Base-by-base conservation (phyloP, 2,329 filamentous ascomycete genomes). In the Exophiala mesophila region DNA sequence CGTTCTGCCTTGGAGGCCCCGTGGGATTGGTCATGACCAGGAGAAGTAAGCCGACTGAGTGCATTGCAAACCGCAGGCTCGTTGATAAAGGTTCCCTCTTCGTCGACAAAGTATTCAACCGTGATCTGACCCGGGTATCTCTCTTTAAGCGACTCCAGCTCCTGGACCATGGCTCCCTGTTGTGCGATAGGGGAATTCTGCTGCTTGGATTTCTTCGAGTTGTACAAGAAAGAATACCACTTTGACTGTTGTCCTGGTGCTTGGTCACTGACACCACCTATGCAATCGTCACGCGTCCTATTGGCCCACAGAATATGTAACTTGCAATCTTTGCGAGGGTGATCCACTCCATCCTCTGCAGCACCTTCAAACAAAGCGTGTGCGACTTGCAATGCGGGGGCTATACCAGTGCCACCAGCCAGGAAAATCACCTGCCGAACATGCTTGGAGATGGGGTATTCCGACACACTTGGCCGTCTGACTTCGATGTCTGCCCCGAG, bases 321-420 rank as follows among this genome's bases (percentile, higher is more conserved):
- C 30, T 58, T 68, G 2, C 69, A 66, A n/a, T 59, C 58, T 6
- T 53, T 47, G 3, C 47, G 47, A 21, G 49, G 30, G 10, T 45
- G 52, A 44, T 67, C 58, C n/a, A 36, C 31, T 13, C 19, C 36
- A 50, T 15, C 61, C 53, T 46, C 72, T 63, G 3, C 80, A 31
- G 35, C 16, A 5, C 45, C 45, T 34, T 48, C 44, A 65, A 57
- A 52, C 8, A 90, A 63, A 1, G 78, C 77, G 47, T 80, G 68
- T 2, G 82, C 85, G 29, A 84, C 77, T 65, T 97, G 90, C 62
- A 97, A 66, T 5, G 89, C 92, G 0, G 90, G 87, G 12, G 88
- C 88, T 55, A 98, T 85, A 1, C 92, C 90, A 0, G 92, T 98
- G 0, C 92, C 92, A 2, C 89, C 92, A 1, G 89, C 92, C 16